Evolutionary conservation across 148 eudicot species (phyloP), one percentile per base, ranked within the genome.

Genomic region (Bassia scoparia): DNA sequence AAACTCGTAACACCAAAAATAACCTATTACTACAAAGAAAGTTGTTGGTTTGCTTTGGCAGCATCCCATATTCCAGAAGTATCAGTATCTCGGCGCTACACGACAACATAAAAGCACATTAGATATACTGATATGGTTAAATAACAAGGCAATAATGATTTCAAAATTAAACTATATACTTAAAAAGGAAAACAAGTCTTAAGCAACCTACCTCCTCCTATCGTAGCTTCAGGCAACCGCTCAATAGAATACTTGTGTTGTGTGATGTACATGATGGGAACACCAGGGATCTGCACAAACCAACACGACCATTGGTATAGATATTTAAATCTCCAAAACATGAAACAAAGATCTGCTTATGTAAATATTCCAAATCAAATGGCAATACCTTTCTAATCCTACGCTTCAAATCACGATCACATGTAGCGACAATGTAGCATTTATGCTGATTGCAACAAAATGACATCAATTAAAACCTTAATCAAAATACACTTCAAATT

Each of bases 241-340:
- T 95, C 99, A 11, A 95, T 87, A n/a, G 99, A 91, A 69, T 95
- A 95, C 60, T 85, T 84, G 84, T 90, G 99, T 33, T 79, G 77
- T 14, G 96, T 95, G 81, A 95, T 95, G 81, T 92, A 95, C 99
- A 95, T 95, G 73, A 95, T 90, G 63, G 99, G 97, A 76, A 95
- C 99, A 78, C 99, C 99, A 81, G 99, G 97, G 33, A 95, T 72
- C 98, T 95, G 92, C 50, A 41, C 41, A 31, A 67, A 49, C 23
- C 7, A n/a, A 54, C 56, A 68, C 0, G 46, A 46, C 5, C 38
- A 21, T 16, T 21, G 13, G 16, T 7, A 63, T 14, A 23, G 14
- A 18, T 11, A 3, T 35, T 20, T 4, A 53, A 62, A 24, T 4
- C 34, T 37, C 18, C n/a, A 23, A 44, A 46, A 35, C 7, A 31